Conservation (phyloP, 2,329 filamentous ascomycete genomes). For the Neophaeococcomyces mojaviensis region DNA sequence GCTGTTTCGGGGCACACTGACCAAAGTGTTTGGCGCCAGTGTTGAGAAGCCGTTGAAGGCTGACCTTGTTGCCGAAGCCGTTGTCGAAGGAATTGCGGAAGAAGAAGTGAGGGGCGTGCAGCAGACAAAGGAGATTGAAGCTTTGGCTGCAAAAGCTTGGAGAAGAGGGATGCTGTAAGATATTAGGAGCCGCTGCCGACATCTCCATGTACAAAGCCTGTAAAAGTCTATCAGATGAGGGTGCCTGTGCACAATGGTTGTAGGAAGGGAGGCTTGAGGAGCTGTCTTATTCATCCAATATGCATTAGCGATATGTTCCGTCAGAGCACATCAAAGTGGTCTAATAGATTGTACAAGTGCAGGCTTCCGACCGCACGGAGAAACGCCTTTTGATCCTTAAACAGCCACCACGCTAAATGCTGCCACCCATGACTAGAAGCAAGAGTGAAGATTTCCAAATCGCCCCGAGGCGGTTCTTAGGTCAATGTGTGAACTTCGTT, state of each 20-base stretch:
- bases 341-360: constrained; percentile 4
- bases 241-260: too few relatives aligned
- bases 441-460: constrained; percentile 8
- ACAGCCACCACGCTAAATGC: constrained; percentile 5
- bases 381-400: constrained; percentile 3
- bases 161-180: constrained; percentile 62
- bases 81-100: constrained; percentile 78
- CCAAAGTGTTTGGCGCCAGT: constrained; percentile 69
- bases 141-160: constrained; percentile 74
- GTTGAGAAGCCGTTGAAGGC: constrained; percentile 81
- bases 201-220: too few relatives aligned
- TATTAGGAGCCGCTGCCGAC: neutral
- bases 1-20: constrained; percentile 67
- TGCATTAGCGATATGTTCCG: neutral
- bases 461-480: neutral
- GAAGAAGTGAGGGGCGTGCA: constrained; percentile 65
- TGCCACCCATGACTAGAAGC: neutral
- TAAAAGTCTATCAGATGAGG: too few relatives aligned
- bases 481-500: neutral
- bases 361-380: neutral
- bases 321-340: neutral
- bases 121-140: constrained; percentile 72
- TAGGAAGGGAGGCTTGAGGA: too few relatives aligned
- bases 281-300: neutral
- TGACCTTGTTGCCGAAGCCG: constrained; percentile 78